Conservation (phyloP, 2,329 filamentous ascomycete species). For the Neofusicoccum umdonicola region DNA sequence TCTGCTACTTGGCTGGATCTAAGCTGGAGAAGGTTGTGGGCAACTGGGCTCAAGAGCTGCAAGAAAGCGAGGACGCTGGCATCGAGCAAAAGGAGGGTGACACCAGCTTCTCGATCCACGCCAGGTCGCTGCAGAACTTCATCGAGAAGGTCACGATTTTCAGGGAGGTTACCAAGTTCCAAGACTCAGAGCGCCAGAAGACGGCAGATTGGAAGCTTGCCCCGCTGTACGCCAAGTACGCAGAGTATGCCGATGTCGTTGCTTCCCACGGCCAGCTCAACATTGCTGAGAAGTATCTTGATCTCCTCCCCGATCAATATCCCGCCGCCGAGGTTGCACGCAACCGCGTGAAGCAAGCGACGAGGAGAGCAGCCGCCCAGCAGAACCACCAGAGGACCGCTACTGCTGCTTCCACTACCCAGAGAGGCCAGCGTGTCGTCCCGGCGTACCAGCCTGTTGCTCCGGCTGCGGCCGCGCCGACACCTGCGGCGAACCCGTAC, state of each 20-base stretch:
- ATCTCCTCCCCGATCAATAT: conserved; percentile 79
- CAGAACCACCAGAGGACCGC: conserved; percentile 40
- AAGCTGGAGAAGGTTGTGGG: conserved; percentile 95
- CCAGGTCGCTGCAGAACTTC: conserved; percentile 82
- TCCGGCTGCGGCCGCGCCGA: conserved; percentile 19
- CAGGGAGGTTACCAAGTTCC: conserved; percentile 88
- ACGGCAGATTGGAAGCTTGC: conserved; percentile 84
- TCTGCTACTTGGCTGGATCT: conserved; percentile 93
- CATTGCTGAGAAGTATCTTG: conserved; percentile 86
- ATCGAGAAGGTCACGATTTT: conserved; percentile 99
- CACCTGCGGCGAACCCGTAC: conserved; percentile 23
- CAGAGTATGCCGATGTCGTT: conserved; percentile 93
- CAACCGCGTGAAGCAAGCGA: conserved; percentile 81
- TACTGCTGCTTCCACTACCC: conserved; percentile 32
- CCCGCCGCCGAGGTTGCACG: conserved; percentile 83
- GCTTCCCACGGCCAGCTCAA: conserved; percentile 84
- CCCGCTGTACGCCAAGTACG: conserved; percentile 88
- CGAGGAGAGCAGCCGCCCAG: conserved; percentile 57
- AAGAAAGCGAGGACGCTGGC: conserved; percentile 75
- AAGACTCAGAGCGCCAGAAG: conserved; percentile 70
- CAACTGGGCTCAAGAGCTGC: conserved; percentile 89
- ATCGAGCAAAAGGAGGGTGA: conserved; percentile 68
- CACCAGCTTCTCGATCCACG: conserved; percentile 88
- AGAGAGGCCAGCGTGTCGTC: conserved; percentile 35
- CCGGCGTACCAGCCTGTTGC: conserved; percentile 34